Evolutionary conservation across 2,329 filamentous ascomycete species (phyloP).

Genomic region (Cladophialophora exuberans): DNA sequence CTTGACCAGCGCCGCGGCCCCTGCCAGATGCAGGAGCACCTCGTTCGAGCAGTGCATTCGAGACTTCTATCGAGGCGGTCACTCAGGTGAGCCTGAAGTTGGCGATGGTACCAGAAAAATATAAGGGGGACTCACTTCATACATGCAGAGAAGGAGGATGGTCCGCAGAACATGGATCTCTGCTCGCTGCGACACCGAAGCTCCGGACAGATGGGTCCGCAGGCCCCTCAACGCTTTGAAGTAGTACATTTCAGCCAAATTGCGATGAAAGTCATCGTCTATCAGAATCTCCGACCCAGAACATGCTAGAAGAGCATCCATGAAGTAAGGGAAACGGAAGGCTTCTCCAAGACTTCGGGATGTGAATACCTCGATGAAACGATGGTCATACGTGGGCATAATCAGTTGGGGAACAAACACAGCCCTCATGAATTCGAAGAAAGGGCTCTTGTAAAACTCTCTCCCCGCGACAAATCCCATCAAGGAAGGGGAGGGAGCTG

Average conservation of each 20-base stretch:
- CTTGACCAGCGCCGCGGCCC: slow-evolving; percentile 33
- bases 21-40: slow-evolving; percentile 32
- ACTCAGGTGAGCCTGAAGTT: not conserved
- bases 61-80: slow-evolving; percentile 23
- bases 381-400: slow-evolving; percentile 25
- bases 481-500: not conserved
- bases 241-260: slow-evolving; percentile 29
- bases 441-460: slow-evolving; percentile 11
- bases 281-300: slow-evolving; percentile 32
- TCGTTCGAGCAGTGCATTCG: slow-evolving; percentile 27
- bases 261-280: slow-evolving; percentile 13
- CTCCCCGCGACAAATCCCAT: not conserved
- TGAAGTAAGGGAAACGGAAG: slow-evolving; percentile 26
- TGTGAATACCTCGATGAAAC: slow-evolving; percentile 20
- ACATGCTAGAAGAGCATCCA: slow-evolving; percentile 35
- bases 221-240: slow-evolving; percentile 11
- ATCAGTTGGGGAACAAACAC: slow-evolving; percentile 34
- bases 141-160: slow-evolving; percentile 34
- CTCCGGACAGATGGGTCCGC: slow-evolving; percentile 6
- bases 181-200: not conserved
- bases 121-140: slow-evolving; percentile 29
- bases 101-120: too few species aligned
- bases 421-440: slow-evolving; percentile 33
- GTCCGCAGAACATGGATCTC: slow-evolving; percentile 28
- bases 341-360: slow-evolving; percentile 27